Base-by-base conservation (phyloP, 2,329 filamentous ascomycete species). In the Colletotrichum sp. region DNA sequence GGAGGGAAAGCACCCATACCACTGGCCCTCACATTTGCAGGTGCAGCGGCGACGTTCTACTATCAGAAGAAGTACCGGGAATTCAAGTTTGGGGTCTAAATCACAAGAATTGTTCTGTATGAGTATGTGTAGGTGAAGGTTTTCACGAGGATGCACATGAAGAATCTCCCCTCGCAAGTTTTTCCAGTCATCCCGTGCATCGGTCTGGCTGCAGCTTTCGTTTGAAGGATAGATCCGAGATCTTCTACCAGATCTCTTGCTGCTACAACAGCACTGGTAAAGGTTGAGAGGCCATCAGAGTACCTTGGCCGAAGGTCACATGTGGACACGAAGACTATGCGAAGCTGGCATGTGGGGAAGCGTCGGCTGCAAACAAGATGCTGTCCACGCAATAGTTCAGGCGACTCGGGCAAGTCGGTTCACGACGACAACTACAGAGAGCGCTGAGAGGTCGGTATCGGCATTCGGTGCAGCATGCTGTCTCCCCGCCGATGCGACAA, bases 11-110 rank as follows among this genome's bases (percentile, higher is more conserved):
- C 85, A 1, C 85, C 84, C 12, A 81, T 85, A 6, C 84, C 85
- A 0, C 74, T 86, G 30, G 82, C 79, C 3, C 80, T 86, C 8
- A 82, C 81, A 8, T 81, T 79, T 6, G 81, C 77, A 0, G 85
- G 85, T 52, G 80, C 79, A 34, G 78, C 86, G 16, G 84, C 85
- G 2, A 85, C 84, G 0, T 86, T 77, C 44, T 86, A 86, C 77
- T 86, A 86, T 76, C 83, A 85, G 78, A 85, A 85, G 79, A 86
- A 86, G 79, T 82, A 83, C 68, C 82, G 83, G 32, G 85, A 86
- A 74, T 86, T 86, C 75, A 80, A 80, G 18, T 86, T 80, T n/a
- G 85, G 84, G 12, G 84, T 86, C 4, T 86, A 74, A 36, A 18
- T 15, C 26, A 13, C 13, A 22, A 63, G 30, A 1, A 28, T 55